Conservation (phyloP, 495 filamentous ascomycete genomes). For the Cladorrhinum samala region DNA sequence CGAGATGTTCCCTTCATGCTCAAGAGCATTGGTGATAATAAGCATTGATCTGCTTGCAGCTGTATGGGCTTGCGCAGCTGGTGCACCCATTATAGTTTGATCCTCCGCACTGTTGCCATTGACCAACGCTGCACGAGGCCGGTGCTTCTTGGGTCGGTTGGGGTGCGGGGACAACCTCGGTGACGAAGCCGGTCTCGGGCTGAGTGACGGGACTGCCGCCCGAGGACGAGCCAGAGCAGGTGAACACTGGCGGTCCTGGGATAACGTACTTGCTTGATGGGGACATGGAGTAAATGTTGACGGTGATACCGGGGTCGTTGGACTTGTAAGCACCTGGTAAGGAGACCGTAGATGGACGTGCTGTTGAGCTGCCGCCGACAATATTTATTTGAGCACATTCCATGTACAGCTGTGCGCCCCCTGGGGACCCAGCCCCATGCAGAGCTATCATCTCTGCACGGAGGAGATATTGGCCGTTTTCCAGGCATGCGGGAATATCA, state of each 20-base stretch:
- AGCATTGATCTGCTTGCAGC: constrained; percentile 37
- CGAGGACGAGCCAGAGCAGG: constrained; percentile 20
- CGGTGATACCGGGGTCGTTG: constrained; percentile 31
- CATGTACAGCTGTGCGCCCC: constrained; percentile 46
- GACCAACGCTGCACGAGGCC: constrained; percentile 23
- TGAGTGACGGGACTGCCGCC: constrained; percentile 8
- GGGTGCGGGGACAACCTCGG: background rate
- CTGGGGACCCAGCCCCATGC: constrained; percentile 33
- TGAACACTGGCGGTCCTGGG: constrained; percentile 29
- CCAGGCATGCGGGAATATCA: constrained; percentile 40
- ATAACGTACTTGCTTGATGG: constrained; percentile 27
- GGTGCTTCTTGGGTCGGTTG: background rate
- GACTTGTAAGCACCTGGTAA: constrained; percentile 43
- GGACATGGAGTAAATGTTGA: constrained; percentile 36
- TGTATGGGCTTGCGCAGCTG: constrained; percentile 33
- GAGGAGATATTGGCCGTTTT: constrained; percentile 36
- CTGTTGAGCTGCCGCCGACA: constrained; percentile 33
- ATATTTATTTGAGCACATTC: constrained; percentile 47
- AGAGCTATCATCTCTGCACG: constrained; percentile 43
- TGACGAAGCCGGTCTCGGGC: constrained; percentile 3
- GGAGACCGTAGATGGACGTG: constrained; percentile 30
- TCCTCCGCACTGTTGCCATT: constrained; percentile 48
- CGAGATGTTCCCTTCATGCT: background rate
- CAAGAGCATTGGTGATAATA: constrained; percentile 43
- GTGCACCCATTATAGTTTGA: constrained; percentile 43